Percentiles rank a stretch among this genome's conserved stretches.
Evolutionary conservation across 2,329 filamentous ascomycete genomes (phyloP).

Genomic region (Grosmannia huntii): DNA sequence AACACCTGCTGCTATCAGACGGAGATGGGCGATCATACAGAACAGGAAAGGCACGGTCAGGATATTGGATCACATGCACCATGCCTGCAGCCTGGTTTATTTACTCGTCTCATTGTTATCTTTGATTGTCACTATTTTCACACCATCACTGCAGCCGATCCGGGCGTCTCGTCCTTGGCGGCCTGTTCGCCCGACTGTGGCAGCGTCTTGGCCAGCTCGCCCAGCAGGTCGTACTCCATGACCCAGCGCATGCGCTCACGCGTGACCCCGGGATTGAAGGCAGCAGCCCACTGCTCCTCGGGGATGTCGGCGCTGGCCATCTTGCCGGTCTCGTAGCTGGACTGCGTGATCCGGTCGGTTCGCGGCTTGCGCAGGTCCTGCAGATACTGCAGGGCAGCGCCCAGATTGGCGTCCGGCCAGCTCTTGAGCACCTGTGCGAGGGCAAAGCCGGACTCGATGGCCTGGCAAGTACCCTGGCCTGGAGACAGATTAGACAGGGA

Average conservation of each 20-base stretch:
- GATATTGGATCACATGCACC: too few relatives aligned
- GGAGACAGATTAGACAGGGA: neutral
- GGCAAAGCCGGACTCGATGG: constrained; percentile 24
- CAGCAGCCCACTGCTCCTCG: constrained; percentile 7
- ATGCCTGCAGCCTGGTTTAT: too few relatives aligned
- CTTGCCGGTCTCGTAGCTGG: constrained; percentile 11
- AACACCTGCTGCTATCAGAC: too few relatives aligned
- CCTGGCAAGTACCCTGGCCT: constrained; percentile 30
- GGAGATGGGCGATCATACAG: neutral
- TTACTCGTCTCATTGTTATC: too few relatives aligned
- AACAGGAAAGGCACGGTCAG: too few relatives aligned
- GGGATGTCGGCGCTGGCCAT: constrained; percentile 11
- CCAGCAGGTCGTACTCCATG: constrained; percentile 10
- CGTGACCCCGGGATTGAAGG: constrained; percentile 5
- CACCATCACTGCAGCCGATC: neutral
- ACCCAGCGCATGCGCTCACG: constrained; percentile 12
- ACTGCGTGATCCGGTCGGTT: constrained; percentile 8
- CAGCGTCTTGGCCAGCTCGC: constrained; percentile 8
- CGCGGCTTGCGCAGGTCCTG: constrained; percentile 11
- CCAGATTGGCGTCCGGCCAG: constrained; percentile 6
- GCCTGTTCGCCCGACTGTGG: neutral
- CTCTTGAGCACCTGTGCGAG: constrained; percentile 17
- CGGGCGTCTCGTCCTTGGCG: neutral
- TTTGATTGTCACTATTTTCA: too few relatives aligned
- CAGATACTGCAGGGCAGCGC: constrained; percentile 7